Evolutionary conservation across 2,329 filamentous ascomycete species (phyloP).

Genomic region (Davidsoniella virescens): DNA sequence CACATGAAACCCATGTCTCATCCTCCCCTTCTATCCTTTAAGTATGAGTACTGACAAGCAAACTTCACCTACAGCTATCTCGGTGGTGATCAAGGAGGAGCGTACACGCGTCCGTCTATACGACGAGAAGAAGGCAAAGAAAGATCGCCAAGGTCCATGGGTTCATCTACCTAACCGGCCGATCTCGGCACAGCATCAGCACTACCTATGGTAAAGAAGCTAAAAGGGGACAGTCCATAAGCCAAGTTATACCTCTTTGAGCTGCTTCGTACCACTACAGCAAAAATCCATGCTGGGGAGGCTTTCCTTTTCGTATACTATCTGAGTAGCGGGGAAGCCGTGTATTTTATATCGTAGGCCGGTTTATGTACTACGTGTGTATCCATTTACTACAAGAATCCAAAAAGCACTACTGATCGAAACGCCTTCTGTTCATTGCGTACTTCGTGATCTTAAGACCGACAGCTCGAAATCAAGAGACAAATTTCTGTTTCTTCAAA

Average conservation of each 20-base stretch:
- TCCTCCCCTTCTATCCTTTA: not conserved
- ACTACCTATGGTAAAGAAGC: conserved; percentile 68
- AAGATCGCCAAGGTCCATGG: conserved; percentile 65
- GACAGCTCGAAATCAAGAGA: too few species aligned
- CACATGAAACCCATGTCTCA: not conserved
- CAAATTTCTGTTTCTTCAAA: too few species aligned
- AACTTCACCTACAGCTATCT: conserved; percentile 41
- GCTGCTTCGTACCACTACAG: not conserved
- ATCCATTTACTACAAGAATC: too few species aligned
- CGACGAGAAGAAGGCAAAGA: conserved; percentile 61
- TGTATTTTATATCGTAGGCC: conserved; percentile 7
- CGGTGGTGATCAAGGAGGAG: conserved; percentile 81
- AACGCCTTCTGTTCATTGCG: too few species aligned
- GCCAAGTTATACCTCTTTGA: too few species aligned
- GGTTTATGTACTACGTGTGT: not conserved
- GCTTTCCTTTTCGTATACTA: not conserved
- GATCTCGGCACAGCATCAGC: conserved; percentile 69
- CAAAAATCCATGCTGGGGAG: not conserved
- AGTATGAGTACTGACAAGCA: conserved; percentile 14
- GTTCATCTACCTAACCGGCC: conserved; percentile 74
- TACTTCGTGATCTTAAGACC: too few species aligned
- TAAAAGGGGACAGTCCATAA: not conserved
- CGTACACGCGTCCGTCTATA: conserved; percentile 70
- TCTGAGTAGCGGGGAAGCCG: not conserved
- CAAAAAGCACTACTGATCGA: not conserved